These are phyloP conservation scores for Pseudogymnoascus sp. DNA, from an alignment of 2,329 filamentous ascomycete species.

Conservation along the genomic window DNA sequence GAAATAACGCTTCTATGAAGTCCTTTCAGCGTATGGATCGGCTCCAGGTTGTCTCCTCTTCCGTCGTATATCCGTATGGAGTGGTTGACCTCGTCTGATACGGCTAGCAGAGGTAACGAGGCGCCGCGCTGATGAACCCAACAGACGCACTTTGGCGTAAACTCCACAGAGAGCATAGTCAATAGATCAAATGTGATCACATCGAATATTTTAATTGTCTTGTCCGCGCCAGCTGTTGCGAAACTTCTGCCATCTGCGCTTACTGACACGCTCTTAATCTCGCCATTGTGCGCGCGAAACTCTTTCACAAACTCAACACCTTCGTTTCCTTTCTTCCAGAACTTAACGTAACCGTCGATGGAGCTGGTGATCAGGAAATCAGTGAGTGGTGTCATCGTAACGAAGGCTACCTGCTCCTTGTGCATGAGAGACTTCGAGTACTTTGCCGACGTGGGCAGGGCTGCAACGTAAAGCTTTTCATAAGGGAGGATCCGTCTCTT, in stretches of 20 bases:
- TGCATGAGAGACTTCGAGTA: slow-evolving; percentile 99
- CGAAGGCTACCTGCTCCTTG: slow-evolving; percentile 84
- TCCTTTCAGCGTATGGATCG: slow-evolving; percentile 67
- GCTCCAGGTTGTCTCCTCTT: slow-evolving; percentile 66
- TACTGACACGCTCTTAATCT: slow-evolving; percentile 73
- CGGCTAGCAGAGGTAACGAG: slow-evolving; percentile 77
- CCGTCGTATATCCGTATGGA: slow-evolving; percentile 82
- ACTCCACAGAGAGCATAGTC: slow-evolving; percentile 70
- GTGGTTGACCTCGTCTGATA: slow-evolving; percentile 66
- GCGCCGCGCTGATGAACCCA: slow-evolving; percentile 86
- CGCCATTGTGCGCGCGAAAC: slow-evolving; percentile 81
- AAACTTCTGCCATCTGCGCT: slow-evolving; percentile 90
- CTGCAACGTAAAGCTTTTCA: slow-evolving; percentile 89
- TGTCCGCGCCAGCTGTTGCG: slow-evolving; percentile 74
- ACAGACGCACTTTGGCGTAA: slow-evolving; percentile 69
- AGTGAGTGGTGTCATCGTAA: slow-evolving; percentile 79
- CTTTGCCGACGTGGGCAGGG: slow-evolving; percentile 68
- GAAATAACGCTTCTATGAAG: slow-evolving; percentile 77
- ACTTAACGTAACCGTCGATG: slow-evolving; percentile 92
- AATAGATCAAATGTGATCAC: slow-evolving; percentile 82
- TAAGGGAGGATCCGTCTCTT: slow-evolving; percentile 85
- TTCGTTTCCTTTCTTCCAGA: slow-evolving; percentile 92
- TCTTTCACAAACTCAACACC: slow-evolving; percentile 98
- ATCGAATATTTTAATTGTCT: slow-evolving; percentile 72
- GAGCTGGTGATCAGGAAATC: slow-evolving; percentile 96